Percentiles rank a stretch among this genome's conserved stretches.
phyloP scores from a whole-genome alignment of 108 stramenopile genomes.

The Stephanodiscus minutulus region DNA sequence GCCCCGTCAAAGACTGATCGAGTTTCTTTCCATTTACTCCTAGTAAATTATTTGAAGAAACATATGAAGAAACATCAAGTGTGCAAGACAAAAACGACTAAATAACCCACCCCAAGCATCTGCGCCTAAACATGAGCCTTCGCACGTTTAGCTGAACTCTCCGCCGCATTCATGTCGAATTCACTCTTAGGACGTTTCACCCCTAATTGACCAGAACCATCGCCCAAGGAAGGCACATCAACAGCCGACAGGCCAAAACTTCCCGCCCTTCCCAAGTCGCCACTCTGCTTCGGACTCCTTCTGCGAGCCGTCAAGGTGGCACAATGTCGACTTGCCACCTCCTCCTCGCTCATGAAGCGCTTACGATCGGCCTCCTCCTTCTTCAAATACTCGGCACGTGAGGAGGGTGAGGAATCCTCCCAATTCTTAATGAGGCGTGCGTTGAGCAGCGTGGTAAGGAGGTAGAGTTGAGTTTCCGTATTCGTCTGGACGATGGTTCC shows the following conservation, averaged over 20 bases:
- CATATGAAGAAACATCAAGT: background rate
- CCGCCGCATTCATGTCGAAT: background rate
- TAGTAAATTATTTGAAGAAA: background rate
- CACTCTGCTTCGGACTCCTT: slow-evolving; percentile 45
- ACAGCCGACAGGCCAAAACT: slow-evolving; percentile 15
- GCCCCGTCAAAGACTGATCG: no score
- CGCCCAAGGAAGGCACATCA: background rate
- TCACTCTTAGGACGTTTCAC: background rate
- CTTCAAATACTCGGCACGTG: slow-evolving; percentile 55
- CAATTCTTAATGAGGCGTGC: slow-evolving; percentile 68
- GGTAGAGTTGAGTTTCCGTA: slow-evolving; percentile 52
- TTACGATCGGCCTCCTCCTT: slow-evolving; percentile 81
- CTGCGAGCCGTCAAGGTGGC: slow-evolving; percentile 80
- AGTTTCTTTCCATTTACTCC: no score
- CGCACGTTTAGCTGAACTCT: background rate
- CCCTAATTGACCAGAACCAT: no score
- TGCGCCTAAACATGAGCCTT: slow-evolving; percentile 4
- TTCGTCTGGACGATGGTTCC: slow-evolving; percentile 18
- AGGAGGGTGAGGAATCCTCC: slow-evolving; percentile 58
- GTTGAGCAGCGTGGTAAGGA: slow-evolving; percentile 76
- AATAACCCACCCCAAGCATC: background rate
- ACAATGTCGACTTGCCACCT: slow-evolving; percentile 89
- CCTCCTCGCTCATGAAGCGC: slow-evolving; percentile 86
- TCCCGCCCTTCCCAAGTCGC: slow-evolving; percentile 10
- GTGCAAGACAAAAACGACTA: background rate